A percentile compares a stretch with the other conserved stretches of the same genome.
phyloP scores from a whole-genome alignment of 73 alveolate species.

The Paramecium sonneborni region DNA sequence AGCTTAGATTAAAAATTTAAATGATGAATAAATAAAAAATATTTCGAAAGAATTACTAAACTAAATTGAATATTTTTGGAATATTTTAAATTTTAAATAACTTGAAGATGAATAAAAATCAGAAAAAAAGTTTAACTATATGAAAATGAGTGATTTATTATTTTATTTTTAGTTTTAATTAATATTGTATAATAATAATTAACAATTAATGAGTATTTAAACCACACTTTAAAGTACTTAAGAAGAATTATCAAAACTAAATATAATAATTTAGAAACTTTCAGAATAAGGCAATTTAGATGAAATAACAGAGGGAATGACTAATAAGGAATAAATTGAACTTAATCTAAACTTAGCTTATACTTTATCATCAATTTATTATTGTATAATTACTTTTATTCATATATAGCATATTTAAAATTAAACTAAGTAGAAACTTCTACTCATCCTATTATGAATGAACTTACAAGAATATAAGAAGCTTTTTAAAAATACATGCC shows the following conservation, averaged over 20 bases:
- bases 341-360: background rate
- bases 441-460: background rate
- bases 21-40: background rate
- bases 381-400: background rate
- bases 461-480: background rate
- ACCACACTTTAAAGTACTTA: background rate
- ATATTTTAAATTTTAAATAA: too few relatives aligned
- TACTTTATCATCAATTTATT: conserved; percentile 7
- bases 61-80: background rate
- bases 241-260: background rate
- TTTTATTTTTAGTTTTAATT: background rate
- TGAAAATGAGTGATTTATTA: background rate
- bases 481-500: background rate
- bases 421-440: background rate
- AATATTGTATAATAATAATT: background rate
- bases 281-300: background rate
- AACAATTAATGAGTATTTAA: background rate
- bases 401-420: background rate
- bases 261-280: background rate
- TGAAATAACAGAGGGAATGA: background rate
- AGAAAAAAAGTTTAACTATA: background rate
- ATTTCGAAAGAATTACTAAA: background rate
- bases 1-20: background rate
- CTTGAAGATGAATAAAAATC: background rate
- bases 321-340: background rate